Conservation (phyloP, 805 yeast genomes). For the Candida qinlingensis region DNA sequence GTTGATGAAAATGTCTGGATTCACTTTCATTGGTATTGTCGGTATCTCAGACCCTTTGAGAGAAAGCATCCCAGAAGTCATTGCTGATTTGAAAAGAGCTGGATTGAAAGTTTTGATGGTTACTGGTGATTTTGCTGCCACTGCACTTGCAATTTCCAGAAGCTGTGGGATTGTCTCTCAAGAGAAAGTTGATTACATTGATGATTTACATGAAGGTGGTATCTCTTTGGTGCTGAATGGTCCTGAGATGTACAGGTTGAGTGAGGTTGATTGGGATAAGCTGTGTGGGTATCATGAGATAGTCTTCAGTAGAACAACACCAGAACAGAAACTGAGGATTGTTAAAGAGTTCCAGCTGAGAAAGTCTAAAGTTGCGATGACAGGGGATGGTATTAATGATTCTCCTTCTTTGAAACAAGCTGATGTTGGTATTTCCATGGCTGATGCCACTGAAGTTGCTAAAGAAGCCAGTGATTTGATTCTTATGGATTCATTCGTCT, state of each 20-base stretch:
- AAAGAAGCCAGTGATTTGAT: conserved; percentile 24
- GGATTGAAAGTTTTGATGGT: conserved; percentile 39
- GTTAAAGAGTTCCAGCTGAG: conserved; percentile 47
- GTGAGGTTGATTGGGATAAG: conserved; percentile 39
- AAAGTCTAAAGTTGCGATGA: conserved; percentile 83
- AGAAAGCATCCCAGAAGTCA: conserved; percentile 30
- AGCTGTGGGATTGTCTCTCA: conserved; percentile 33
- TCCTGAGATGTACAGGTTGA: conserved; percentile 26
- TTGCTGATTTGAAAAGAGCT: conserved; percentile 31
- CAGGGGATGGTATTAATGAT: conserved; percentile 90
- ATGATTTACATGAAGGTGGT: conserved; percentile 20
- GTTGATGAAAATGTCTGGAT: conserved; percentile 10
- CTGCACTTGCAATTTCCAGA: conserved; percentile 46
- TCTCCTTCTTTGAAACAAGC: conserved; percentile 84
- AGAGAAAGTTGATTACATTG: conserved; percentile 16
- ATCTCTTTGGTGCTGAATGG: conserved; percentile 29
- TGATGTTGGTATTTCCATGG: conserved; percentile 77
- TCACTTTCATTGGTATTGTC: conserved; percentile 33
- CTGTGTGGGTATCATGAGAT: conserved; percentile 33
- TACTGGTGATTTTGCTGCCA: conserved; percentile 50
- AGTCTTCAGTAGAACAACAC: conserved; percentile 32
- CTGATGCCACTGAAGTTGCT: conserved; percentile 27
- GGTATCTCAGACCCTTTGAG: conserved; percentile 43
- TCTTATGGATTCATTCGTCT: conserved; percentile 21
- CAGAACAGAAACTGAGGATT: conserved; percentile 47